A percentile compares a stretch with the other conserved stretches of the same genome.
These are phyloP conservation scores for Adiantum capillusveneris DNA, from an alignment of 75 land plant genomes.

Conservation along the genomic window DNA sequence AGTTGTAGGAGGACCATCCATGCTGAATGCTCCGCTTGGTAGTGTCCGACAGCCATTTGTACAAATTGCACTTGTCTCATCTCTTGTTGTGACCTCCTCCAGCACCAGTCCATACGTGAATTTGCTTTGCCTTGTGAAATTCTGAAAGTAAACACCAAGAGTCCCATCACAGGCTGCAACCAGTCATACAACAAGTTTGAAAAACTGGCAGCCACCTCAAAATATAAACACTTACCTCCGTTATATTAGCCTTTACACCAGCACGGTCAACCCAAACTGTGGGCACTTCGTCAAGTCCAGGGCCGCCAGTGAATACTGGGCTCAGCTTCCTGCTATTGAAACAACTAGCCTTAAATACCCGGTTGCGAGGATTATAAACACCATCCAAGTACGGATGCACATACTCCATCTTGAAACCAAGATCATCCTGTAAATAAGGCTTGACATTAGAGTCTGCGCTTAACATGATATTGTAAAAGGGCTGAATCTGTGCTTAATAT, in stretches of 20 bases:
- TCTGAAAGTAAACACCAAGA: constrained; percentile 4
- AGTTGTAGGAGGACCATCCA: constrained; percentile 6
- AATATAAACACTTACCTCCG: constrained; percentile 15
- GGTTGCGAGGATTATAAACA: constrained; percentile 8
- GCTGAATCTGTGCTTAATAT: too few relatives aligned
- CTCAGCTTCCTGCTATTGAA: constrained; percentile 26
- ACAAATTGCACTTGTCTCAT: constrained; percentile 18
- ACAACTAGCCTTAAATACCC: constrained; percentile 13
- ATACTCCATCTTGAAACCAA: constrained; percentile 27
- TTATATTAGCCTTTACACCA: constrained; percentile 19
- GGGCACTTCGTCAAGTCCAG: constrained; percentile 10
- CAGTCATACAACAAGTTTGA: background rate
- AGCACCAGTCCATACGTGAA: constrained; percentile 23
- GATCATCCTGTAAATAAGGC: constrained; percentile 18
- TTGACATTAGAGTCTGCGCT: background rate
- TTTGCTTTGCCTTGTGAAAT: constrained; percentile 24
- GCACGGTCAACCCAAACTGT: constrained; percentile 33
- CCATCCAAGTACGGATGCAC: constrained; percentile 20
- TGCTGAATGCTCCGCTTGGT: constrained; percentile 1
- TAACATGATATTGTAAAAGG: too few relatives aligned
- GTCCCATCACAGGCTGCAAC: background rate
- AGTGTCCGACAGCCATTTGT: constrained; percentile 1
- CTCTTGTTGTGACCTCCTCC: constrained; percentile 30
- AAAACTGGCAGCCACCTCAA: background rate
- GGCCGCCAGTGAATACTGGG: constrained; percentile 12